phyloP scores from a whole-genome alignment of 805 yeast species.

The Kodamaea lidongshanica region DNA sequence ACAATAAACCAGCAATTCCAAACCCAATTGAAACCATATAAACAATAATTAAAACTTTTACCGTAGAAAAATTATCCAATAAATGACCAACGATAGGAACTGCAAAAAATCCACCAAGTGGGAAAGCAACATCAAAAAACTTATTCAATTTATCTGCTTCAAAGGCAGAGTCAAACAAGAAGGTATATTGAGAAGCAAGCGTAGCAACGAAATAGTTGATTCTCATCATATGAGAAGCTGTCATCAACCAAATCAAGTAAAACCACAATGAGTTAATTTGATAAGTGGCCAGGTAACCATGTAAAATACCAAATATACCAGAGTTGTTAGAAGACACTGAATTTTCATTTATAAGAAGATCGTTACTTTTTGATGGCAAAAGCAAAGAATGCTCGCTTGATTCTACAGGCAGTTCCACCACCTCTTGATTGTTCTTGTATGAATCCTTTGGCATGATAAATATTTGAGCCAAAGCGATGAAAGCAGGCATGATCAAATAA shows the following conservation, averaged over 20 bases:
- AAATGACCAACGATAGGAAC: constrained; percentile 50
- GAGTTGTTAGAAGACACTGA: constrained; percentile 32
- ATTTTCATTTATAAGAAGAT: constrained; percentile 52
- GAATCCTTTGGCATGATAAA: constrained; percentile 46
- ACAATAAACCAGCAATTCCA: constrained; percentile 45
- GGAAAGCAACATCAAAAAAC: constrained; percentile 48
- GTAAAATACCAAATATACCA: constrained; percentile 49
- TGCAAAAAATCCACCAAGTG: constrained; percentile 50
- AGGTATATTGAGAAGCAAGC: constrained; percentile 48
- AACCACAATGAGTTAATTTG: constrained; percentile 53
- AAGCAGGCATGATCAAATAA: constrained; percentile 44
- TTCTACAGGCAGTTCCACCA: neutral
- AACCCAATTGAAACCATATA: constrained; percentile 37
- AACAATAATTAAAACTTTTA: constrained; percentile 36
- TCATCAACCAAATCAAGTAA: constrained; percentile 40
- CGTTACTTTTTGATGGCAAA: constrained; percentile 21
- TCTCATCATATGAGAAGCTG: constrained; percentile 53
- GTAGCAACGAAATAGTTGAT: constrained; percentile 56
- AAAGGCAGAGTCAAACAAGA: constrained; percentile 33
- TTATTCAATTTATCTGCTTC: constrained; percentile 38
- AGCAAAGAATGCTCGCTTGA: constrained; percentile 4
- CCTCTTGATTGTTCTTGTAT: constrained; percentile 31
- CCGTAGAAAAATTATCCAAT: constrained; percentile 44
- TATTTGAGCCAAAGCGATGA: constrained; percentile 42
- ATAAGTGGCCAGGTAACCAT: constrained; percentile 43